Percentiles rank a stretch among this genome's conserved stretches.
Conservation (phyloP, 2,329 filamentous ascomycete species). For the Venturia asperata region DNA sequence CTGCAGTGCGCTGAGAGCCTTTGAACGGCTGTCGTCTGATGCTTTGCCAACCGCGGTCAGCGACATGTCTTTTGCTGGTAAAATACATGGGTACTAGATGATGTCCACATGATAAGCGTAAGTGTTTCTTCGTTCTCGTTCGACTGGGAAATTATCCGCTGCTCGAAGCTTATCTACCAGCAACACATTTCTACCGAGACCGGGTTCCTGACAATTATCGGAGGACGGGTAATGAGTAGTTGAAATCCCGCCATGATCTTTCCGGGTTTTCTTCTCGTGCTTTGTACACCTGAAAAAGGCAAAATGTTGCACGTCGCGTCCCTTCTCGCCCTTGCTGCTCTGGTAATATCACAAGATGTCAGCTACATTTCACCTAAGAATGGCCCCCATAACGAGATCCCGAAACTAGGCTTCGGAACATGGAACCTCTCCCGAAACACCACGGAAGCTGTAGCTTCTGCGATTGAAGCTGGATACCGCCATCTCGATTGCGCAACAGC, state of each 20-base stretch:
- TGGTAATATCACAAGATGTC: not conserved
- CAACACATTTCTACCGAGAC: not conserved
- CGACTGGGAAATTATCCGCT: not conserved
- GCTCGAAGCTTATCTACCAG: not conserved
- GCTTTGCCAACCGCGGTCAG: too few species aligned
- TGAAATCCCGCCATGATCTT: not conserved
- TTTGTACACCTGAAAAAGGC: not conserved
- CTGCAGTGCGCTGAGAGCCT: too few species aligned
- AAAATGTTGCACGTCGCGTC: constrained; percentile 2
- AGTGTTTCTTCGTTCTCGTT: too few species aligned
- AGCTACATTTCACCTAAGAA: constrained; percentile 3
- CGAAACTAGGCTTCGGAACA: constrained; percentile 34
- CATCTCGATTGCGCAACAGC: constrained; percentile 57
- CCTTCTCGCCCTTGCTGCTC: not conserved
- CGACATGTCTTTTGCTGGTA: too few species aligned
- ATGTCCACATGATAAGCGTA: too few species aligned
- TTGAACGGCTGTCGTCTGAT: too few species aligned
- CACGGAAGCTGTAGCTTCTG: constrained; percentile 41
- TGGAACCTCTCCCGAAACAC: constrained; percentile 40
- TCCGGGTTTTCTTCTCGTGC: not conserved
- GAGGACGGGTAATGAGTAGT: not conserved
- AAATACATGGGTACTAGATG: too few species aligned
- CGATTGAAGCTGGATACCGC: constrained; percentile 43
- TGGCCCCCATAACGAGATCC: constrained; percentile 22
- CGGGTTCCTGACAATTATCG: not conserved